These are phyloP conservation scores for Xylariaceae sp. DNA, from an alignment of 2,329 filamentous ascomycete genomes.

Conservation along the genomic window DNA sequence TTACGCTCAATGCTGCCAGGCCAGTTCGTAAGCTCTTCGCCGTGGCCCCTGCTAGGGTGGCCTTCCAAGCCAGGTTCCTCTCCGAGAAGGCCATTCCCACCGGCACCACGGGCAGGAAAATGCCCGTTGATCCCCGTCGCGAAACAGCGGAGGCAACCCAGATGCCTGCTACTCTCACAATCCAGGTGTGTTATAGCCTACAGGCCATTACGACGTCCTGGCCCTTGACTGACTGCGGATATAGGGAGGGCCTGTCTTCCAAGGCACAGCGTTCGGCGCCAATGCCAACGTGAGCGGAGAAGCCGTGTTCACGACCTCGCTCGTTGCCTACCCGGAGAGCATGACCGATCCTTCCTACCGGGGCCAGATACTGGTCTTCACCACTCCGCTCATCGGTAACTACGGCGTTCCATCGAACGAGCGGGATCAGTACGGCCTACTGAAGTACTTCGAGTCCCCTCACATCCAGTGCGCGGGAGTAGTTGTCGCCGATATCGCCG, in stretches of 20 bases:
- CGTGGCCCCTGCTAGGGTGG: slow-evolving; percentile 53
- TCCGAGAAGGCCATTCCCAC: slow-evolving; percentile 48
- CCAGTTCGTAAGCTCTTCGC: too few relatives aligned
- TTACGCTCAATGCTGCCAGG: slow-evolving; percentile 60
- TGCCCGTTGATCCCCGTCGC: too few relatives aligned
- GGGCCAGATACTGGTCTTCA: slow-evolving; percentile 97
- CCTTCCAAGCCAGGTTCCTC: slow-evolving; percentile 47
- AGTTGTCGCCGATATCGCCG: slow-evolving; percentile 92
- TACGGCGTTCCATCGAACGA: slow-evolving; percentile 91
- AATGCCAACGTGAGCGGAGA: slow-evolving; percentile 97
- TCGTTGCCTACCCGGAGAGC: slow-evolving; percentile 97
- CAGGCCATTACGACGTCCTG: too few relatives aligned
- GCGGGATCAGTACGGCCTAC: slow-evolving; percentile 85
- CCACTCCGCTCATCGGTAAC: slow-evolving; percentile 96
- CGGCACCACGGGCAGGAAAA: slow-evolving; percentile 72
- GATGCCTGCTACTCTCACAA: slow-evolving; percentile 97
- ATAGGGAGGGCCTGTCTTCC: slow-evolving; percentile 92
- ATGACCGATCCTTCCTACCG: slow-evolving; percentile 88
- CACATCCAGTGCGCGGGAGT: slow-evolving; percentile 97
- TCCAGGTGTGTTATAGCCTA: slow-evolving; percentile 71
- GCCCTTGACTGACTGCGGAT: too few relatives aligned
- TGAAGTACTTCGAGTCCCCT: slow-evolving; percentile 98
- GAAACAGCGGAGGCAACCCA: too few relatives aligned
- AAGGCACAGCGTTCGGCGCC: slow-evolving; percentile 94
- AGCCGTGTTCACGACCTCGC: slow-evolving; percentile 97